phyloP scores from a whole-genome alignment of 2,329 filamentous ascomycete genomes.

The Graphiopsis chlorocephala region DNA sequence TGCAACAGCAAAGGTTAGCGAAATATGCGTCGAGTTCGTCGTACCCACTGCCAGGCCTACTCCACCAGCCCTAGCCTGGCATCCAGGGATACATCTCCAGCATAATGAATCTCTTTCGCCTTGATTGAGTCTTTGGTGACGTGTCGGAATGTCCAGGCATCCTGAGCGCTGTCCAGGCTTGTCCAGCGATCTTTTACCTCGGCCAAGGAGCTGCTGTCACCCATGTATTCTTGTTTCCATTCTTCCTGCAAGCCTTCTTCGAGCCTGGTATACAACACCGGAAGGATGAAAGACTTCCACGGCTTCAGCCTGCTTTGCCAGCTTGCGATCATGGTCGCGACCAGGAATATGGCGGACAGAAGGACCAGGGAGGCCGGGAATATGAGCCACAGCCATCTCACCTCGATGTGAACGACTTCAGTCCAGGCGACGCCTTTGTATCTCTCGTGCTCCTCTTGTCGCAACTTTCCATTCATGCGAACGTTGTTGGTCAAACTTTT shows the following conservation, averaged over 20 bases:
- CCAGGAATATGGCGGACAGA: neutral
- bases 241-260: slow-evolving; percentile 11
- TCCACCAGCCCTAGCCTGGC: neutral
- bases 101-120: neutral
- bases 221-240: slow-evolving; percentile 1
- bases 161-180: neutral
- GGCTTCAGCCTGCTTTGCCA: neutral
- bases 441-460: neutral
- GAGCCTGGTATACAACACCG: slow-evolving; percentile 4
- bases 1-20: neutral
- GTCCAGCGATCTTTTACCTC: slow-evolving; percentile 7
- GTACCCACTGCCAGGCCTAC: neutral
- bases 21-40: neutral
- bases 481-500: slow-evolving; percentile 15
- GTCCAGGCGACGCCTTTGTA: slow-evolving; percentile 6
- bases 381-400: slow-evolving; percentile 12
- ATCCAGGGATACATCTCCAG: neutral
- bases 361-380: neutral
- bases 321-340: slow-evolving; percentile 10
- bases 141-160: neutral
- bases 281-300: slow-evolving; percentile 10
- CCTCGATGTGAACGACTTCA: neutral
- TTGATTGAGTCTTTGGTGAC: neutral
- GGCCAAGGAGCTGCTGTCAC: neutral
- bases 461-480: neutral